These are phyloP conservation scores for Ganoderma multipileum DNA, from an alignment of 1,284 basidiomycete species.

Conservation along the genomic window DNA sequence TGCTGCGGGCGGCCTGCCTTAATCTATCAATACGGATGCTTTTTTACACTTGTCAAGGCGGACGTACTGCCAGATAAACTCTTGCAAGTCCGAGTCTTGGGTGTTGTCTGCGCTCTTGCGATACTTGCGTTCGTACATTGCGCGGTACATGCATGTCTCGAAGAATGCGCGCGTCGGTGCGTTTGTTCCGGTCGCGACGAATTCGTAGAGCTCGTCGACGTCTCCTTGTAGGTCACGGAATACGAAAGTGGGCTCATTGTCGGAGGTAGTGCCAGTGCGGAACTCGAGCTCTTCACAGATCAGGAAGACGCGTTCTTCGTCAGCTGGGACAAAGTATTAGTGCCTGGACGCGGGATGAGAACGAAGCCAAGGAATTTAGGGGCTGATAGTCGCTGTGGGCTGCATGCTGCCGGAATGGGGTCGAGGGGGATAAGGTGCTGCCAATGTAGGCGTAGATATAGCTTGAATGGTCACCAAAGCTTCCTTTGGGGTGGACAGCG, in stretches of 20 bases:
- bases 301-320: slow-evolving; percentile 92
- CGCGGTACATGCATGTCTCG: slow-evolving; percentile 92
- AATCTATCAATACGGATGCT: slow-evolving; percentile 2
- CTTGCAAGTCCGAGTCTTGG: slow-evolving; percentile 71
- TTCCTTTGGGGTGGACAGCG: neutral
- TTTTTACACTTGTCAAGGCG: neutral
- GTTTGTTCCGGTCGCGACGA: slow-evolving; percentile 81
- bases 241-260: slow-evolving; percentile 83
- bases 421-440: neutral
- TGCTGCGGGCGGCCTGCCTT: slow-evolving; percentile 45
- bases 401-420: neutral
- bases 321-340: slow-evolving; percentile 55
- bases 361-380: neutral
- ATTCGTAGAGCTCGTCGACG: slow-evolving; percentile 83
- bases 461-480: neutral
- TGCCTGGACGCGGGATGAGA: neutral
- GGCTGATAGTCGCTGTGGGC: neutral
- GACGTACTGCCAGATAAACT: slow-evolving; percentile 81
- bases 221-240: slow-evolving; percentile 92
- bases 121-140: slow-evolving; percentile 94
- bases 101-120: slow-evolving; percentile 74
- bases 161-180: slow-evolving; percentile 88
- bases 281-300: slow-evolving; percentile 91
- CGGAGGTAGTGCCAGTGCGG: slow-evolving; percentile 70
- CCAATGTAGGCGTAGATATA: neutral